phyloP scores from a whole-genome alignment of 2,329 filamentous ascomycete species.

The Fusarium tricinctum region DNA sequence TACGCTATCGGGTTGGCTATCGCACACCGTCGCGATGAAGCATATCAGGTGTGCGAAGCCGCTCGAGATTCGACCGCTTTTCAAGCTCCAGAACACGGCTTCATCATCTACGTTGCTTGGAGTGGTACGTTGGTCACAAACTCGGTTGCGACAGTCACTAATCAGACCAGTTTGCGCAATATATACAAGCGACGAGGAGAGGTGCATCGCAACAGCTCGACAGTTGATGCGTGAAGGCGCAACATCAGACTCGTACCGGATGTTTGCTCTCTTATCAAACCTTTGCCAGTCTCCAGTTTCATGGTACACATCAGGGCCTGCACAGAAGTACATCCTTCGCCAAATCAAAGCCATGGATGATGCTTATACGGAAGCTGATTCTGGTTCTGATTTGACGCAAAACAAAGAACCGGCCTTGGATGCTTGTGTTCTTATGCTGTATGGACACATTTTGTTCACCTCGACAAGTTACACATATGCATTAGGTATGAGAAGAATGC shows the following conservation, averaged over 20 bases:
- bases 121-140: slow-evolving; percentile 66
- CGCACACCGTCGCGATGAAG: slow-evolving; percentile 74
- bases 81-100: slow-evolving; percentile 76
- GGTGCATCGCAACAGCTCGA: slow-evolving; percentile 78
- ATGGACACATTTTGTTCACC: slow-evolving; percentile 89
- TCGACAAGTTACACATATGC: slow-evolving; percentile 87
- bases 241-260: slow-evolving; percentile 85
- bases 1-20: slow-evolving; percentile 84
- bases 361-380: slow-evolving; percentile 56
- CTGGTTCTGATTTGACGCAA: not conserved
- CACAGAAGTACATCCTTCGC: slow-evolving; percentile 91
- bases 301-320: slow-evolving; percentile 84
- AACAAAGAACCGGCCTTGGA: slow-evolving; percentile 66
- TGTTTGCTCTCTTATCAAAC: slow-evolving; percentile 84
- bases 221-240: slow-evolving; percentile 88
- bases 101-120: slow-evolving; percentile 82
- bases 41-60: slow-evolving; percentile 84
- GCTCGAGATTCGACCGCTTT: slow-evolving; percentile 87
- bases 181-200: slow-evolving; percentile 82
- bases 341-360: slow-evolving; percentile 92
- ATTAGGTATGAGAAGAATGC: slow-evolving; percentile 68
- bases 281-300: slow-evolving; percentile 79
- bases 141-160: slow-evolving; percentile 11
- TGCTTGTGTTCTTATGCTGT: slow-evolving; percentile 85
- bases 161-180: slow-evolving; percentile 79